phyloP scores from a whole-genome alignment of 2,329 filamentous ascomycete genomes.

The Colletotrichum eremochloae region DNA sequence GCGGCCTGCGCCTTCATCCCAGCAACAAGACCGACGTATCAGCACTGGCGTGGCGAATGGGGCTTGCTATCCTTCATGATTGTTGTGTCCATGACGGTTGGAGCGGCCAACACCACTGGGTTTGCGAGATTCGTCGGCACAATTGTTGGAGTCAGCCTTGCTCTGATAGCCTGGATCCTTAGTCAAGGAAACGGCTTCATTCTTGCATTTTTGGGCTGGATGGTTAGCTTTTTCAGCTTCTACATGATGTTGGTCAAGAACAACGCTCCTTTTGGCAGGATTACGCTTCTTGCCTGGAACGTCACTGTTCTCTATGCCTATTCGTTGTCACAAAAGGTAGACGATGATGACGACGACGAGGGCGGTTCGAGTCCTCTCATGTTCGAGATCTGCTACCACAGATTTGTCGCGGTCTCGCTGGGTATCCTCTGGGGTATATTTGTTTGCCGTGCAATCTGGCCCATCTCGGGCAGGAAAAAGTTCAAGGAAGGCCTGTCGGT shows the following conservation, averaged over 20 bases:
- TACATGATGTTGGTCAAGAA: slow-evolving; percentile 88
- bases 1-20: slow-evolving; percentile 90
- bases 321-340: slow-evolving; percentile 83
- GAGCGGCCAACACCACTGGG: slow-evolving; percentile 93
- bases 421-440: slow-evolving; percentile 95
- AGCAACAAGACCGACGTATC: slow-evolving; percentile 82
- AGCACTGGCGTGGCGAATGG: slow-evolving; percentile 96
- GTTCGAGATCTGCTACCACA: slow-evolving; percentile 87
- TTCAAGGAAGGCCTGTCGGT: slow-evolving; percentile 90
- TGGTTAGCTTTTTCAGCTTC: slow-evolving; percentile 86
- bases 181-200: slow-evolving; percentile 79
- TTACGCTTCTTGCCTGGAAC: slow-evolving; percentile 96
- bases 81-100: slow-evolving; percentile 97
- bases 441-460: slow-evolving; percentile 91
- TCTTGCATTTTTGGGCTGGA: slow-evolving; percentile 85
- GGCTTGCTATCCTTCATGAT: slow-evolving; percentile 97
- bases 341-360: slow-evolving; percentile 88
- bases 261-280: slow-evolving; percentile 91
- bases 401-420: slow-evolving; percentile 86
- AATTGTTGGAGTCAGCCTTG: slow-evolving; percentile 81
- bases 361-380: slow-evolving; percentile 88
- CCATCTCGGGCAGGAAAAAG: slow-evolving; percentile 89
- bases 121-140: slow-evolving; percentile 90
- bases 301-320: slow-evolving; percentile 95
- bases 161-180: slow-evolving; percentile 82